phyloP scores from a whole-genome alignment of 192 early-diverging fungal species.

The Backusella circina region DNA sequence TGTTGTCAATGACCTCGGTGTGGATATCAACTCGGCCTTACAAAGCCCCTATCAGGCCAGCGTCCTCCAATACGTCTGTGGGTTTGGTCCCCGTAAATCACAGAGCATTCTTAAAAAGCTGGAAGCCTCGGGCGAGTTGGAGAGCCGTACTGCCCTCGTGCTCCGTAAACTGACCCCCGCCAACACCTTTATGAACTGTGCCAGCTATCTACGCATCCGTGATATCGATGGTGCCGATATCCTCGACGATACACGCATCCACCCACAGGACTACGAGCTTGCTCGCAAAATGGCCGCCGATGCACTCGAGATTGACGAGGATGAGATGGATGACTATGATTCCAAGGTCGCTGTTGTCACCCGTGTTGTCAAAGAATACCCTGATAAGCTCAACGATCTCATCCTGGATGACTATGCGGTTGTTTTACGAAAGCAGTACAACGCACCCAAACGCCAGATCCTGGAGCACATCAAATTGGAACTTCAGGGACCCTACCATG shows the following conservation, averaged over 20 bases:
- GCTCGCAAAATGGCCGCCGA: constrained; percentile 97
- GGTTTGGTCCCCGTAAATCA: constrained; percentile 92
- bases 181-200: constrained; percentile 90
- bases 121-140: constrained; percentile 45
- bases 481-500: constrained; percentile 76
- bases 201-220: constrained; percentile 85
- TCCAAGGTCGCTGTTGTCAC: constrained; percentile 73
- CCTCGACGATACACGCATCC: constrained; percentile 92
- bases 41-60: constrained; percentile 59
- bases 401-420: constrained; percentile 88
- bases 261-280: constrained; percentile 92
- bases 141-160: constrained; percentile 71
- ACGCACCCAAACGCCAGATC: constrained; percentile 77
- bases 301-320: constrained; percentile 86
- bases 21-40: constrained; percentile 85
- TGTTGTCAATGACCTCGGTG: constrained; percentile 78
- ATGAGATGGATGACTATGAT: constrained; percentile 66
- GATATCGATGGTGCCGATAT: constrained; percentile 63
- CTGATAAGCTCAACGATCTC: constrained; percentile 80
- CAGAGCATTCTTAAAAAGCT: constrained; percentile 69
- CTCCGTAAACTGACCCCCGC: constrained; percentile 58
- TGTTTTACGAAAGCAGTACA: constrained; percentile 68
- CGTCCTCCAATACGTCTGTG: constrained; percentile 86
- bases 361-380: constrained; percentile 73
- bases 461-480: constrained; percentile 87